A percentile compares a stretch with the other conserved stretches of the same genome.
phyloP scores from a whole-genome alignment of 73 alveolate genomes.

The Blepharisma japonicum region DNA sequence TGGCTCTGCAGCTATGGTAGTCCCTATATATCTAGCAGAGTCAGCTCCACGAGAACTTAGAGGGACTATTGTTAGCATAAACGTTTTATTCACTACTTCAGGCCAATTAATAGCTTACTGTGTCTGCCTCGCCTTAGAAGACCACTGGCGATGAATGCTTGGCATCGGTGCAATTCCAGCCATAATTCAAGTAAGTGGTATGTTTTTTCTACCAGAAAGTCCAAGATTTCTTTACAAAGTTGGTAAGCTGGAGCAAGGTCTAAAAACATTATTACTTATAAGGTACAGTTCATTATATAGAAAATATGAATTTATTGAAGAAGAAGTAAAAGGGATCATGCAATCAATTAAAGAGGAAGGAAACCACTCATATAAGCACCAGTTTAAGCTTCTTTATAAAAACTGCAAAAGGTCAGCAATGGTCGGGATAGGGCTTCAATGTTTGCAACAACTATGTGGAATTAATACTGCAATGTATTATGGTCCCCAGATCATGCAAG shows the following conservation, averaged over 20 bases:
- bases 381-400: background rate
- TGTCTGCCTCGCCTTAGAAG: background rate
- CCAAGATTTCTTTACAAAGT: constrained; percentile 7
- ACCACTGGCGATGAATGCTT: background rate
- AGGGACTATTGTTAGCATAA: background rate
- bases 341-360: background rate
- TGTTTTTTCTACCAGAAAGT: constrained; percentile 6
- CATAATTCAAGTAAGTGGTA: background rate
- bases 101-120: background rate
- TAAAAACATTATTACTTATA: background rate
- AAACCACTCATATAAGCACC: background rate
- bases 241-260: background rate
- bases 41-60: background rate
- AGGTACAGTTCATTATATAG: background rate
- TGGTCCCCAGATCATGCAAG: constrained; percentile 5
- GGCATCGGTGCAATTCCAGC: constrained; percentile 19
- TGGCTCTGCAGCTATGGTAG: background rate
- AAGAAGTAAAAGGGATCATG: background rate
- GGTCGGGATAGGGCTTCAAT: background rate
- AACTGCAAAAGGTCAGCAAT: background rate
- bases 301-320: background rate
- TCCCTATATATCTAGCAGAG: constrained; percentile 14
- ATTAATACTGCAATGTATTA: constrained; percentile 13
- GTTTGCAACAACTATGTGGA: background rate
- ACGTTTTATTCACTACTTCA: background rate